Evolutionary conservation across 805 yeast species (phyloP).

Genomic region (Sugiyamaella boreocaroliniensis): DNA sequence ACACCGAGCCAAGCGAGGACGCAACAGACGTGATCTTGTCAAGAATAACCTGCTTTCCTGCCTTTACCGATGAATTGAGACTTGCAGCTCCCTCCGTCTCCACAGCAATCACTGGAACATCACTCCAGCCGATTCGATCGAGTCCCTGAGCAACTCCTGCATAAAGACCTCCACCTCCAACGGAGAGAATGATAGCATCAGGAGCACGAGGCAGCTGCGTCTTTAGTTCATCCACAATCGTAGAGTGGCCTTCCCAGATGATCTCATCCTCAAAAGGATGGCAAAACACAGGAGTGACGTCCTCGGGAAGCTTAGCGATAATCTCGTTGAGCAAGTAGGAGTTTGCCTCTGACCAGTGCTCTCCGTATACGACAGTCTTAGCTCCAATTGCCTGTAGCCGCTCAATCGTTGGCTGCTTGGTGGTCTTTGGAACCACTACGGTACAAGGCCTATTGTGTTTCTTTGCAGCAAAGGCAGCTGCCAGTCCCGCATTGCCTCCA

Average conservation of each 20-base stretch:
- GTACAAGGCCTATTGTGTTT: constrained; percentile 50
- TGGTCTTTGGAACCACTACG: constrained; percentile 52
- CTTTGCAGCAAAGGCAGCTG: constrained; percentile 84
- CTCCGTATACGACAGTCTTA: constrained; percentile 49
- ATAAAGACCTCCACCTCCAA: constrained; percentile 90
- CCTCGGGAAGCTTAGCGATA: constrained; percentile 47
- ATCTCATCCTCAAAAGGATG: constrained; percentile 92
- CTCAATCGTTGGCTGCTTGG: constrained; percentile 41
- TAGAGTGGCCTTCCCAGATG: constrained; percentile 94
- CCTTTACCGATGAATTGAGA: constrained; percentile 40
- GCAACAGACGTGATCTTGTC: constrained; percentile 44
- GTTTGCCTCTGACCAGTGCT: constrained; percentile 75
- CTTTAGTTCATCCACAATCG: constrained; percentile 77
- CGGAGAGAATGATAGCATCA: constrained; percentile 78
- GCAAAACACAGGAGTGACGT: constrained; percentile 68
- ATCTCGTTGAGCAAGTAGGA: constrained; percentile 61
- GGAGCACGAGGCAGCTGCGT: constrained; percentile 59
- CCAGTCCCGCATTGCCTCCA: constrained; percentile 97
- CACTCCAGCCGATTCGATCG: constrained; percentile 44
- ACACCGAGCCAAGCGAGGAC: constrained; percentile 53
- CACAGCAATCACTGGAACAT: constrained; percentile 39
- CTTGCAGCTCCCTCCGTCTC: constrained; percentile 63
- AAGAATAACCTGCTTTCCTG: constrained; percentile 37
- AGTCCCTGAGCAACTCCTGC: constrained; percentile 78
- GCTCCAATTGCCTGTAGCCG: constrained; percentile 46